Evolutionary conservation across 2,329 filamentous ascomycete genomes (phyloP).

Genomic region (Colletotrichum sp.): DNA sequence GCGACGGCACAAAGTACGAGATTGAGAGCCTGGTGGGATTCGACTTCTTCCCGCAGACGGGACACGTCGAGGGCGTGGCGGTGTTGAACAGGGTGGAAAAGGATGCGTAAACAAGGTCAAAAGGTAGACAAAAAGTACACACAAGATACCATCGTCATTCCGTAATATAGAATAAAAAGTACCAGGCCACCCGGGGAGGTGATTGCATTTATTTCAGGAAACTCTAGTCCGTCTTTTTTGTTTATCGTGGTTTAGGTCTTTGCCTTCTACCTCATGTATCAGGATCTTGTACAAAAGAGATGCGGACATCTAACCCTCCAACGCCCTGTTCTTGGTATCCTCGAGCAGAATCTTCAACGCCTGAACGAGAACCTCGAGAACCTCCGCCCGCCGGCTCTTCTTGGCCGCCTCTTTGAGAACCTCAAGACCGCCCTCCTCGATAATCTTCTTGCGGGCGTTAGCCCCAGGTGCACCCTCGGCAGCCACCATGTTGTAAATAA

Average conservation of each 20-base stretch:
- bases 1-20: constrained; percentile 63
- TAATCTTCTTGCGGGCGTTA: constrained; percentile 64
- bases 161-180: neutral
- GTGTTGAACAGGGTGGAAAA: constrained; percentile 63
- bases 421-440: constrained; percentile 67
- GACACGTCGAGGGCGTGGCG: constrained; percentile 72
- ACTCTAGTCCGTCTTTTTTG: neutral
- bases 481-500: constrained; percentile 73
- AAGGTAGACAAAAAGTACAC: neutral
- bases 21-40: constrained; percentile 93
- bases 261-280: constrained; percentile 6
- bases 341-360: constrained; percentile 72
- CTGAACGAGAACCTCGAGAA: constrained; percentile 74
- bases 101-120: neutral
- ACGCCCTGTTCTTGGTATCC: constrained; percentile 21
- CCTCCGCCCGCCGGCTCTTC: constrained; percentile 70
- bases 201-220: neutral
- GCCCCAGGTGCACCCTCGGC: constrained; percentile 70
- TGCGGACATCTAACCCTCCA: neutral
- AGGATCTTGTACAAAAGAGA: neutral
- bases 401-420: constrained; percentile 73
- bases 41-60: constrained; percentile 94
- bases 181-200: neutral
- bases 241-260: neutral
- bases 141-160: constrained; percentile 7